Conservation (phyloP, 1,139 yeast species). For the Geotrichum reessii region DNA sequence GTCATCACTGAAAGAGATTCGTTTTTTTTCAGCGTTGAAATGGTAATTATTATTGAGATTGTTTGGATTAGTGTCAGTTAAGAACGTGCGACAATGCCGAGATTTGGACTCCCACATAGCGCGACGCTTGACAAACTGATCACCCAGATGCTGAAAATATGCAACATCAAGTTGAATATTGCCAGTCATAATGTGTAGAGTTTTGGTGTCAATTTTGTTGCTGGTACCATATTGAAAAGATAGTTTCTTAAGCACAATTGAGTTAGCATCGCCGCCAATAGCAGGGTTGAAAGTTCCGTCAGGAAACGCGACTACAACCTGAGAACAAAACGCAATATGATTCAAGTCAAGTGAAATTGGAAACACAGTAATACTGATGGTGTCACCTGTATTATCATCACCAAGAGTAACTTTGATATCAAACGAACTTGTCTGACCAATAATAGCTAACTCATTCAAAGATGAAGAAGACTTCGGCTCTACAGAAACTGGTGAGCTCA, state of each 20-base stretch:
- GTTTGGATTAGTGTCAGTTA: background rate
- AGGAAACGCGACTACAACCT: constrained; percentile 1
- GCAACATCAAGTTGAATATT: constrained; percentile 1
- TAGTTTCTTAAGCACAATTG: constrained; percentile 3
- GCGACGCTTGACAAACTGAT: constrained; percentile 1
- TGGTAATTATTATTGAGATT: background rate
- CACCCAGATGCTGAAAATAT: background rate
- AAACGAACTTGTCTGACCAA: constrained; percentile 23
- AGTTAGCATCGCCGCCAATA: background rate
- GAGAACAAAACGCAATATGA: constrained; percentile 8
- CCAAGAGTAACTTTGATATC: constrained; percentile 17
- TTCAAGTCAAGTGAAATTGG: constrained; percentile 24
- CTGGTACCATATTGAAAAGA: constrained; percentile 3
- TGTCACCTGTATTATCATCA: constrained; percentile 1
- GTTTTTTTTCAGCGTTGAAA: background rate
- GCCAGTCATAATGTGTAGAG: constrained; percentile 10
- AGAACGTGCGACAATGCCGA: background rate
- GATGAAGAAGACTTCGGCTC: background rate
- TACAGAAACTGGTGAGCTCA: background rate
- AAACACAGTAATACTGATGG: constrained; percentile 19
- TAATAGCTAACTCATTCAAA: background rate
- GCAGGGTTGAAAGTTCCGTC: background rate
- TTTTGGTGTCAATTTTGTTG: background rate
- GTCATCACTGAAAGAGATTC: background rate
- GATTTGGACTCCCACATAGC: background rate